phyloP scores from a whole-genome alignment of 352 stramenopile species.

The Paralagenidium karlingii region DNA sequence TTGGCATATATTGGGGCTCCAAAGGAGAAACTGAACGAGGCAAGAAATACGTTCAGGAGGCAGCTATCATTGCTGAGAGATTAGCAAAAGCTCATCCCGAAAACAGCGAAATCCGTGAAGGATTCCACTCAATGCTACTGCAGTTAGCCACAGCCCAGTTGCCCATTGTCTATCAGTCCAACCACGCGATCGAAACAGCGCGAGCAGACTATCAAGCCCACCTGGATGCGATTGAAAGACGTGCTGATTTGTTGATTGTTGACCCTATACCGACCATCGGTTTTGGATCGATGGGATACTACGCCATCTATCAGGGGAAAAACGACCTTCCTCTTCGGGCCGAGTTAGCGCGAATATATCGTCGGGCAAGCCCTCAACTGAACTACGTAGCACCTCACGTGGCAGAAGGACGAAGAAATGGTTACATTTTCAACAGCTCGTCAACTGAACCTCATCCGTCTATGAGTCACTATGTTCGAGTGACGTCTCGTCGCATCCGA shows the following conservation, averaged over 20 bases:
- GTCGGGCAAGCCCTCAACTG: constrained; percentile 7
- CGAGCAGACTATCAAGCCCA: constrained; percentile 5
- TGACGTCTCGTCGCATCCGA: constrained; percentile 14
- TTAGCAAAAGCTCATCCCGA: neutral
- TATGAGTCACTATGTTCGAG: too few species aligned
- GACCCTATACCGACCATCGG: constrained; percentile 12
- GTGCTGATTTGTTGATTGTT: constrained; percentile 1
- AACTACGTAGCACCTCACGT: constrained; percentile 18
- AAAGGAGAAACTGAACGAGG: constrained; percentile 4
- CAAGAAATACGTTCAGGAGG: constrained; percentile 1
- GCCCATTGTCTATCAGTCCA: constrained; percentile 15
- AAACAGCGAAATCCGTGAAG: neutral
- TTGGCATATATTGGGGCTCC: constrained; percentile 7
- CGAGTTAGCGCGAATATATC: constrained; percentile 30
- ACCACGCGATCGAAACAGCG: constrained; percentile 2
- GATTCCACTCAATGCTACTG: constrained; percentile 5
- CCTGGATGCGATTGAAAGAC: constrained; percentile 4
- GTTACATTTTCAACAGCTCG: neutral
- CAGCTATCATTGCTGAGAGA: neutral
- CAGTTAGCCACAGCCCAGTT: constrained; percentile 10
- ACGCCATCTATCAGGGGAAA: constrained; percentile 40
- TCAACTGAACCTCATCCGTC: neutral
- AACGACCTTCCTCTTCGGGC: constrained; percentile 22
- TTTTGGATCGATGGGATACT: constrained; percentile 37
- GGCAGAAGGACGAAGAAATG: neutral